Base-by-base conservation (phyloP, 129 eudicot genomes). In the Chrysanthemum lavandulifolium region DNA sequence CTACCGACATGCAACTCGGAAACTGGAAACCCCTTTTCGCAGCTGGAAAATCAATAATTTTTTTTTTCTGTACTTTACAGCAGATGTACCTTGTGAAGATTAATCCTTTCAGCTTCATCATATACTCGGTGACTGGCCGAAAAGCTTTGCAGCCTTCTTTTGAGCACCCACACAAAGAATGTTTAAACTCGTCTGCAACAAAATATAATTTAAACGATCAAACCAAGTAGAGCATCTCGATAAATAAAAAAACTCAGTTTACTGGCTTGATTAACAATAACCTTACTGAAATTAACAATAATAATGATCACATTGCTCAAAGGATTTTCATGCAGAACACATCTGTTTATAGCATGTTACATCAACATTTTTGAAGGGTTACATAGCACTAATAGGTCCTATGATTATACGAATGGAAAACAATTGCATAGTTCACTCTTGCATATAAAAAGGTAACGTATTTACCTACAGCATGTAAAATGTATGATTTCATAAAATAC, bases 21-120 rank as follows among this genome's bases (percentile, higher is more conserved):
- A 75, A 75, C 72, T 65, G 58, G 43, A 75, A 75, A 55, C 66
- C 58, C 66, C 65, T 75, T 74, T 63, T 74, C 45, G 40, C 66
- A 40, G 66, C 65, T 21, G 19, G 54, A 57, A 57, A 69, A 56
- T 15, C 21, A 5, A 70, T 40, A 15, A 18, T 19, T 6, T 71
- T 36, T 33, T 19, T 63, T 74, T 13, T 67, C 67, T 47, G 48
- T 59, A 40, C 45, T 21, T 60, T 48, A 73, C 50, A 60, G 51
- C 60, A 73, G 51, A 49, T 14, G 68, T 25, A 61, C 62, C 43
- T 12, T 72, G 47, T 60, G 48, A 3, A 73, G 60, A 62, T 21
- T 50, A 51, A 45, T 33, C 66, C 23, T 18, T 74, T 63, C 72
- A 64, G 65, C 71, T 64, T 71, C 40, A 61, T 61, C 55, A 40